These are phyloP conservation scores for Ricinus communis DNA, from an alignment of 345 rosid species.

Conservation along the genomic window DNA sequence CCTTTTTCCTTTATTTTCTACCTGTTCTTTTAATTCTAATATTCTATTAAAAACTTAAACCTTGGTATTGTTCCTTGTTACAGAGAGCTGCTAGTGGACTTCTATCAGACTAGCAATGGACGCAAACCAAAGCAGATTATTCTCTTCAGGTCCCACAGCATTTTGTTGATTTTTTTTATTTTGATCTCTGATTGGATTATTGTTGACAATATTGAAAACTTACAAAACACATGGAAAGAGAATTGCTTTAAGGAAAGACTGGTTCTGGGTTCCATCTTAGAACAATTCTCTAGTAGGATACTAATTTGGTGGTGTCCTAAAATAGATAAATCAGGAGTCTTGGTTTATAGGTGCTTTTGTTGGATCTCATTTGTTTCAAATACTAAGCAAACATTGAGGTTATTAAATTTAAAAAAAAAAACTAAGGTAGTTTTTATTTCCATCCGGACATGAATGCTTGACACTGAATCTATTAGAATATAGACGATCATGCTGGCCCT, in stretches of 20 bases:
- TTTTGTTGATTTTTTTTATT: not conserved
- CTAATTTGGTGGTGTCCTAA: not conserved
- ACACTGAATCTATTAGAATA: not conserved
- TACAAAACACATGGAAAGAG: not conserved
- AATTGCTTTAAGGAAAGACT: not conserved
- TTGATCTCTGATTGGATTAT: not conserved
- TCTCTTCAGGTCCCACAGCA: conserved; percentile 62
- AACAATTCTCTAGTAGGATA: not conserved
- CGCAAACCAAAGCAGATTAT: conserved; percentile 76
- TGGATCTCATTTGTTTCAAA: too few species aligned
- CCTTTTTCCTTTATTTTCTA: too few species aligned
- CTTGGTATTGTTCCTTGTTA: conserved; percentile 13
- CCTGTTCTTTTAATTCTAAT: not conserved
- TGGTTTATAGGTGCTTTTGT: too few species aligned
- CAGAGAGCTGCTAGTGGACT: conserved; percentile 73
- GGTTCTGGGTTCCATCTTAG: not conserved
- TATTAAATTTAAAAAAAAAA: too few species aligned
- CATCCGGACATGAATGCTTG: not conserved
- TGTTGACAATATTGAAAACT: not conserved
- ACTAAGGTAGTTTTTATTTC: too few species aligned
- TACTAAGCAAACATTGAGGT: too few species aligned
- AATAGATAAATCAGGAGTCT: not conserved
- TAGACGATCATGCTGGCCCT: not conserved
- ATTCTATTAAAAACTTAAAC: conserved; percentile 4
- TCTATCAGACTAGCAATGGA: conserved; percentile 49